Conservation (phyloP, 805 yeast genomes). For the Cyberlindnera maritima region DNA sequence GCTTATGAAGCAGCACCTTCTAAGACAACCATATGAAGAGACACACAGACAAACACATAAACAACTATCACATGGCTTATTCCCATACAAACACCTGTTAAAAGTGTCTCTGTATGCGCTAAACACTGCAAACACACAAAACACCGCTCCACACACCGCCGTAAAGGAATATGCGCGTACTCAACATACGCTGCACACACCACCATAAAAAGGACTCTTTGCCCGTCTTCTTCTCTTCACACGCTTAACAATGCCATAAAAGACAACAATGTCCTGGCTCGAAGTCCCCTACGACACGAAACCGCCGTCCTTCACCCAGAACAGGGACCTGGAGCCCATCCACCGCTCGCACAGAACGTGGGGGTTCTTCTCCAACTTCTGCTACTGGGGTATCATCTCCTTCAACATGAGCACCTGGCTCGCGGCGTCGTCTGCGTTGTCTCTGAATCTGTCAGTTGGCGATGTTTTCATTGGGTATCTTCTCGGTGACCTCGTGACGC, state of each 20-base stretch:
- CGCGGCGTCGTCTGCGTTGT: constrained; percentile 42
- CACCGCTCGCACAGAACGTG: constrained; percentile 31
- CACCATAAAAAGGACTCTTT: not conserved
- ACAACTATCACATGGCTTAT: no score
- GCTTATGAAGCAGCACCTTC: no score
- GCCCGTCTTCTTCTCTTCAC: not conserved
- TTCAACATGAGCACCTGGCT: constrained; percentile 45
- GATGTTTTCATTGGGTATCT: constrained; percentile 42
- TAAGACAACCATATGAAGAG: no score
- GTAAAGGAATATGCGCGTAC: constrained; percentile 5
- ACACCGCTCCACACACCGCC: not conserved
- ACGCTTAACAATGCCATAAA: not conserved
- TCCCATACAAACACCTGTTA: no score
- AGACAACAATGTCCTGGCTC: not conserved
- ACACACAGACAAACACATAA: no score
- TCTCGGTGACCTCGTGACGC: constrained; percentile 46
- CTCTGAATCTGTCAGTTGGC: constrained; percentile 43
- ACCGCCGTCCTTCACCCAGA: constrained; percentile 9
- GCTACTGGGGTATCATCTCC: constrained; percentile 45
- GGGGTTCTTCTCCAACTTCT: constrained; percentile 40
- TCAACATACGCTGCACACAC: no score
- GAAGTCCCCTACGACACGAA: constrained; percentile 4
- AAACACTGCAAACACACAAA: no score
- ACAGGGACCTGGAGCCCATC: constrained; percentile 16
- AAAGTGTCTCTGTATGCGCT: no score